Conservation (phyloP, 108 stramenopile species). For the Licmophora abbreviata region DNA sequence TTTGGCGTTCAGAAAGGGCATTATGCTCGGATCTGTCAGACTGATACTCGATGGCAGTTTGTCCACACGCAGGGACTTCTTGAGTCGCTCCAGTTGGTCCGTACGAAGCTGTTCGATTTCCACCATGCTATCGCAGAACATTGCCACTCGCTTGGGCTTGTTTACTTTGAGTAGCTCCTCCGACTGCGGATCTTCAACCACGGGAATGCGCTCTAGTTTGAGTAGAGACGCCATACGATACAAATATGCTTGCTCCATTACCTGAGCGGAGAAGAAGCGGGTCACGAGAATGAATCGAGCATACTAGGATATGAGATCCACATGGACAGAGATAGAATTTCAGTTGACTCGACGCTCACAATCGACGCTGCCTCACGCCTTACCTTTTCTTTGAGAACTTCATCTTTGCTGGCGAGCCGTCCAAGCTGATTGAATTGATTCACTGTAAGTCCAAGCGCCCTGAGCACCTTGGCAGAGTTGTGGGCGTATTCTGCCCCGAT, state of each 20-base stretch:
- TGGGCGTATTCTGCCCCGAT: slow-evolving; percentile 32
- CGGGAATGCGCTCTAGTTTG: slow-evolving; percentile 41
- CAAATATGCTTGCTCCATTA: slow-evolving; percentile 72
- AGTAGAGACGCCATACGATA: slow-evolving; percentile 56
- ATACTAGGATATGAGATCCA: neutral
- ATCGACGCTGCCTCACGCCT: neutral
- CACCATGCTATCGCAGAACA: slow-evolving; percentile 46
- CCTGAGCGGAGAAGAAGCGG: slow-evolving; percentile 9
- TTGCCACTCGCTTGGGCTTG: slow-evolving; percentile 35
- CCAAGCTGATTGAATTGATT: slow-evolving; percentile 61
- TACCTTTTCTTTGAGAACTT: slow-evolving; percentile 42
- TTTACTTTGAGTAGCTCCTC: slow-evolving; percentile 20
- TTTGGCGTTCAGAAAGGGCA: slow-evolving; percentile 47
- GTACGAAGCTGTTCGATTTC: slow-evolving; percentile 57
- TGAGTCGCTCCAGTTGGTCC: slow-evolving; percentile 42
- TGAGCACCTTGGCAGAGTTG: slow-evolving; percentile 39
- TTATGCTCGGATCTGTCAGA: slow-evolving; percentile 45
- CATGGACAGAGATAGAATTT: neutral
- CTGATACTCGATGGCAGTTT: slow-evolving; percentile 42
- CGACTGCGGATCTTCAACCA: slow-evolving; percentile 41
- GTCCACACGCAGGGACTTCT: slow-evolving; percentile 32
- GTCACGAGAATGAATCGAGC: slow-evolving; percentile 1
- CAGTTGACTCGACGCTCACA: neutral
- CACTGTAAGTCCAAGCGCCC: slow-evolving; percentile 51
- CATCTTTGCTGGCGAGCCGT: slow-evolving; percentile 30